Percentiles rank a stretch among this genome's conserved stretches.
Conservation (phyloP, 768 basidiomycete genomes). For the Mycena epipterygia region DNA sequence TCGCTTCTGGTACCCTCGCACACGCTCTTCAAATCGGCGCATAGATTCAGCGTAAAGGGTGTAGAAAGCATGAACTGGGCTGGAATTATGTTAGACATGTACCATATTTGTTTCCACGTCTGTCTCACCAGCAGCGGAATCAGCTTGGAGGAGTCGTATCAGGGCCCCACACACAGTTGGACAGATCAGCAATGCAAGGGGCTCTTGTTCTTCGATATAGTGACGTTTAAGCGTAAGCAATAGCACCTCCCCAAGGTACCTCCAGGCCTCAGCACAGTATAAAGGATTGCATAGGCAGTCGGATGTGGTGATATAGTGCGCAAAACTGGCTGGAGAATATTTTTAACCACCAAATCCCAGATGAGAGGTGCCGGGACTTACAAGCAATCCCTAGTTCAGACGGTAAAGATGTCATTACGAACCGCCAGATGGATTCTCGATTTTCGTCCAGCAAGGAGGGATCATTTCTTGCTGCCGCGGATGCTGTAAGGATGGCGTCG, state of each 20-base stretch:
- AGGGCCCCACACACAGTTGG: constrained; percentile 67
- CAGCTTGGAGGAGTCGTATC: constrained; percentile 49
- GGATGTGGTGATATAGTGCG: constrained; percentile 55
- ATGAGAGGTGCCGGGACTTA: constrained; percentile 44
- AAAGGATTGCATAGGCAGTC: constrained; percentile 49
- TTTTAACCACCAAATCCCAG: constrained; percentile 2
- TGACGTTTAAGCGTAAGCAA: constrained; percentile 62
- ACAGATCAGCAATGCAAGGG: constrained; percentile 63
- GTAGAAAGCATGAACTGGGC: constrained; percentile 51
- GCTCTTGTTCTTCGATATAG: constrained; percentile 61
- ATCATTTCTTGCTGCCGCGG: constrained; percentile 45
- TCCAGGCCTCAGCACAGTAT: constrained; percentile 65
- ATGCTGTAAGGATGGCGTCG: constrained; percentile 51
- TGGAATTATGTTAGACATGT: constrained; percentile 24
- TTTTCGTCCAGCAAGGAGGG: constrained; percentile 35
- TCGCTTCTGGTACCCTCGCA: constrained; percentile 25
- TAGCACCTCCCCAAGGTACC: constrained; percentile 64
- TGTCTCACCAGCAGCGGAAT: constrained; percentile 44
- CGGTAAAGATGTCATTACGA: constrained; percentile 44
- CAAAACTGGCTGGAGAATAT: constrained; percentile 58
- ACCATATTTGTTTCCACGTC: background rate
- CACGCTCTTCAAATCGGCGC: constrained; percentile 52
- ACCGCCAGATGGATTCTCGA: constrained; percentile 54
- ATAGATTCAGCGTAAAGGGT: constrained; percentile 66
- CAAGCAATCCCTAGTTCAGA: constrained; percentile 56